Evolutionary conservation across 2,329 filamentous ascomycete species (phyloP).

Genomic region (Alternaria sp.): DNA sequence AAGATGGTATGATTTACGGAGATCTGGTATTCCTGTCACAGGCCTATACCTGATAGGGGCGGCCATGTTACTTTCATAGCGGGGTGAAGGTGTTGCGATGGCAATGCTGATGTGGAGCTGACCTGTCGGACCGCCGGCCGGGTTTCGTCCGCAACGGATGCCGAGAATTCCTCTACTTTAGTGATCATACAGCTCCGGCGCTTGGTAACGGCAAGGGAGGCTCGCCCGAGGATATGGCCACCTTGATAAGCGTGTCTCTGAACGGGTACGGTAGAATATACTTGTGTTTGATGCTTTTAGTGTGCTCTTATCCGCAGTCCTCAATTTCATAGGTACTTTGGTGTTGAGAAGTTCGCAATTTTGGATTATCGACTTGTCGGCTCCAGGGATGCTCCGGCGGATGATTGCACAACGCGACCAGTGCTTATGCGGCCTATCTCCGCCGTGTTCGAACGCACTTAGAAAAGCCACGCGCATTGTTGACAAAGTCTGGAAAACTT

Average conservation of each 20-base stretch:
- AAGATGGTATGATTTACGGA: neutral
- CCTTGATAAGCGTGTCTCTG: neutral
- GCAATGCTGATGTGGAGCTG: constrained; percentile 32
- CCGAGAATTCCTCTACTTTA: constrained; percentile 13
- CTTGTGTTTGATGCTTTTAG: neutral
- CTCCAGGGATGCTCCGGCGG: constrained; percentile 6
- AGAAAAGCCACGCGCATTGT: constrained; percentile 7
- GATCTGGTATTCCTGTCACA: constrained; percentile 7
- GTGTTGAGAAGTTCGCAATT: neutral
- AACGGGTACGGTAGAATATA: neutral
- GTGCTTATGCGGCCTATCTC: constrained; percentile 25
- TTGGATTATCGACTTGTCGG: constrained; percentile 1
- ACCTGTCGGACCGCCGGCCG: constrained; percentile 30
- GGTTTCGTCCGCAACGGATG: constrained; percentile 34
- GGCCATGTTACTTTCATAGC: constrained; percentile 42
- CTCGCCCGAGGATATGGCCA: neutral
- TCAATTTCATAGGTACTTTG: neutral
- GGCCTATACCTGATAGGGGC: constrained; percentile 26
- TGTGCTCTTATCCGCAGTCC: neutral
- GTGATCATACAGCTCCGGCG: neutral
- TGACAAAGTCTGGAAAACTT: neutral
- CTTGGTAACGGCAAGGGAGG: neutral
- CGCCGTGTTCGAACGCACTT: constrained; percentile 16
- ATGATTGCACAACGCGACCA: constrained; percentile 6
- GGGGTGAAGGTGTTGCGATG: constrained; percentile 34